Percentiles rank a stretch among this genome's conserved stretches.
Evolutionary conservation across 805 yeast species (phyloP).

Genomic region (Candida vartiovaarae): DNA sequence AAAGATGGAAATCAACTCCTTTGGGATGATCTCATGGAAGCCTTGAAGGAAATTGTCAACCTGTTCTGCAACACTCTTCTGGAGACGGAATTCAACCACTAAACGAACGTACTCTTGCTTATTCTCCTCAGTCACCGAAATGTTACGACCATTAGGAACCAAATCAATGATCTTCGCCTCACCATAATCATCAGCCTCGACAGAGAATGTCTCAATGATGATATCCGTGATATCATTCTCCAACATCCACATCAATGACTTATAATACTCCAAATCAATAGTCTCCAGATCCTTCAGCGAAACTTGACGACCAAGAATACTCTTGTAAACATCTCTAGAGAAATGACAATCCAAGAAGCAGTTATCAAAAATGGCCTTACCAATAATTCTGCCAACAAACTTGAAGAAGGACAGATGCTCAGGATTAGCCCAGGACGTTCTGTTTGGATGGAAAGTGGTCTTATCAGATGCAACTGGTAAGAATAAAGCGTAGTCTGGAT

Average conservation of each 20-base stretch:
- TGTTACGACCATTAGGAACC: conserved; percentile 71
- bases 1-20: conserved; percentile 75
- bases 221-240: conserved; percentile 96
- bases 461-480: conserved; percentile 87
- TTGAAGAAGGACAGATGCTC: conserved; percentile 90
- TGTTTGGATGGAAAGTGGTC: conserved; percentile 91
- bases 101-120: conserved; percentile 81
- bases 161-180: conserved; percentile 80
- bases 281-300: conserved; percentile 92
- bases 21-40: conserved; percentile 84
- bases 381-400: conserved; percentile 89
- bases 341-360: conserved; percentile 90
- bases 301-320: conserved; percentile 71
- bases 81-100: conserved; percentile 82
- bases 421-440: conserved; percentile 88
- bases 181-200: conserved; percentile 91
- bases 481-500: conserved; percentile 90
- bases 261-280: conserved; percentile 85
- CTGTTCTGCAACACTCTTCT: conserved; percentile 79
- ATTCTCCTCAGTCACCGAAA: conserved; percentile 84
- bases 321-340: conserved; percentile 89
- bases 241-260: conserved; percentile 90
- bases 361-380: conserved; percentile 86
- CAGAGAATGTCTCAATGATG: conserved; percentile 88
- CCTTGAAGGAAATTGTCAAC: conserved; percentile 81